Evolutionary conservation across 2,329 filamentous ascomycete genomes (phyloP), one percentile per base, ranked within the genome.

Genomic region (Aspergillus jensenii): DNA sequence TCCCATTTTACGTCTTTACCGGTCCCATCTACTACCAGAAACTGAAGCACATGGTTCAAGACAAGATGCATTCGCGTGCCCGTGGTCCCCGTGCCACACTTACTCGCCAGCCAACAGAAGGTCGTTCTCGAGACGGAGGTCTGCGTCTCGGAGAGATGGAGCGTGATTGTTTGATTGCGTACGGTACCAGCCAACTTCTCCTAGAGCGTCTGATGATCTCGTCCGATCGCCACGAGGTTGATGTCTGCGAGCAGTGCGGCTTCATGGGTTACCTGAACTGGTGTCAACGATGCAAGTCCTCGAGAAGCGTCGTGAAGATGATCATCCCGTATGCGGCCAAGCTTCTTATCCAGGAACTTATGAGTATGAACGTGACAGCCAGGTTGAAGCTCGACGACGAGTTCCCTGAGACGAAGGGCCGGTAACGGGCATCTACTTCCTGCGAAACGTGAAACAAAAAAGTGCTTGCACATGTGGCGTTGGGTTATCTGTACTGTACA

Each of bases 11-110:
- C 77, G 92, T 99, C 71, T 99, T 98, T 82, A 96, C 96, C 73
- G 95, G 95, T 0, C 95, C 95, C 11, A 99, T 99, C 76, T 99
- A 96, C 81, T 99, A 99, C 81, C 95, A 99, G 81, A 96, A 96
- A 65, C 86, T 99, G 64, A 99, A 99, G 84, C 95, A 99, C 83
- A 99, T 99, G 95, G 95, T 99, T 4, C 93, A 98, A 75, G 95
- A 99, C 74, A 99, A 99, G 80, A 98, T 99, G 95, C 95, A 99
- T 78, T 93, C 91, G 33, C 91, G 95, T 61, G 88, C 93, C 2
- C 88, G 91, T 14, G 96, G 96, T 0, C 96, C 95, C 0, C 85
- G 90, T 12, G 93, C 93, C 25, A 95, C 96, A 63, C 82, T 99
- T 25, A 99, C 95, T 1, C 87, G 95, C 9, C 95, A 99, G 74